Evolutionary conservation across 2,329 filamentous ascomycete species (phyloP).

Genomic region (Emmonsiellopsis sp.): DNA sequence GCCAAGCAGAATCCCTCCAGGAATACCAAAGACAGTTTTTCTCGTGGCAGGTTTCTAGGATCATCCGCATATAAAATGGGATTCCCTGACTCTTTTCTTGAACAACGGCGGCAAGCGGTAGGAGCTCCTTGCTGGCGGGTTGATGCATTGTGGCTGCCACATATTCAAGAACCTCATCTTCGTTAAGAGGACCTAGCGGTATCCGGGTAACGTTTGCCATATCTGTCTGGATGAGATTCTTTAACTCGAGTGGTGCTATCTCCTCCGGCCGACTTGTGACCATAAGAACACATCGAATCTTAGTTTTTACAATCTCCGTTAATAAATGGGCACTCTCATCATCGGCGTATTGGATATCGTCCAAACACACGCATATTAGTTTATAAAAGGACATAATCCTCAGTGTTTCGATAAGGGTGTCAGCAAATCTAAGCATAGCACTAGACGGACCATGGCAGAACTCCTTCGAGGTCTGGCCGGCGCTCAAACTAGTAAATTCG

Average conservation of each 20-base stretch:
- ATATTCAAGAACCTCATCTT: slow-evolving; percentile 73
- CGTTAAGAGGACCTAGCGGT: slow-evolving; percentile 61
- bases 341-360: slow-evolving; percentile 87
- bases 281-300: slow-evolving; percentile 73
- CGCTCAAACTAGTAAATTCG: slow-evolving; percentile 25
- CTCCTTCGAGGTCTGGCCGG: slow-evolving; percentile 28
- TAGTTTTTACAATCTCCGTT: slow-evolving; percentile 66
- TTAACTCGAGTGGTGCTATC: slow-evolving; percentile 40
- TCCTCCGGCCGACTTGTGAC: slow-evolving; percentile 67
- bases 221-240: slow-evolving; percentile 34
- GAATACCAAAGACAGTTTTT: slow-evolving; percentile 88
- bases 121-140: slow-evolving; percentile 57
- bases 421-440: slow-evolving; percentile 64
- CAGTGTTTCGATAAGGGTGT: slow-evolving; percentile 78
- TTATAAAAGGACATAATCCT: slow-evolving; percentile 73
- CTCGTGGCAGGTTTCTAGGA: slow-evolving; percentile 77
- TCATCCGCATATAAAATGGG: slow-evolving; percentile 84
- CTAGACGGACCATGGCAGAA: slow-evolving; percentile 25
- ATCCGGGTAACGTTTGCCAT: slow-evolving; percentile 59
- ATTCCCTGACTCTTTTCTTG: slow-evolving; percentile 85
- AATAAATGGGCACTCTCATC: slow-evolving; percentile 79
- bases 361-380: slow-evolving; percentile 78
- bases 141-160: slow-evolving; percentile 74
- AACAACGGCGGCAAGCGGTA: slow-evolving; percentile 72
- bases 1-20: slow-evolving; percentile 73